phyloP scores from a whole-genome alignment of 371 early-diverging fungal species.

The Dentiscutata heterogama region DNA sequence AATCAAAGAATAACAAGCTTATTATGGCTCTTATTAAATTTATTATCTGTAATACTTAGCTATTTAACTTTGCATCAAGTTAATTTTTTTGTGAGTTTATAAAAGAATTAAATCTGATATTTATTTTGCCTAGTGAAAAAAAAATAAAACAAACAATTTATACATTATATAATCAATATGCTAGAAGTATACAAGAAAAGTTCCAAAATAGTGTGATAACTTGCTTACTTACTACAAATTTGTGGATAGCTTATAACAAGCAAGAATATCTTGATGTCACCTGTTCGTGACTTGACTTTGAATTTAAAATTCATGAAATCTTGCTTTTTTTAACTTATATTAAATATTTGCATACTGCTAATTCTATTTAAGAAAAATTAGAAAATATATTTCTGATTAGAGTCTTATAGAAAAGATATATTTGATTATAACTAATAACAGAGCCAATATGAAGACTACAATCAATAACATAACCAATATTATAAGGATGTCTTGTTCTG shows the following conservation, averaged over 20 bases:
- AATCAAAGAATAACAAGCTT: no score
- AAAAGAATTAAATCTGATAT: background rate
- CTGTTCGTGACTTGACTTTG: background rate
- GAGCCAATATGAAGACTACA: background rate
- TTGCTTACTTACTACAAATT: background rate
- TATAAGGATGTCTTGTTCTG: background rate
- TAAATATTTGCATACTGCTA: background rate
- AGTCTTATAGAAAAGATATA: background rate
- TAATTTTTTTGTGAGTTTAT: background rate
- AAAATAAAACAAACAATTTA: background rate
- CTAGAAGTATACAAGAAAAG: background rate
- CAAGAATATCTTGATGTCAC: background rate
- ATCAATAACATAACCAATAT: background rate
- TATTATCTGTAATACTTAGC: no score
- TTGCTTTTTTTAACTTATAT: background rate
- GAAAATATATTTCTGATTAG: background rate
- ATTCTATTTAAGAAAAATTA: background rate
- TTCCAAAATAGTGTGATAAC: background rate
- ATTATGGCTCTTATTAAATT: no score
- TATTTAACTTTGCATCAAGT: no score
- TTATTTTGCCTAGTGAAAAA: background rate
- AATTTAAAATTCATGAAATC: background rate
- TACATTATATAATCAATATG: background rate
- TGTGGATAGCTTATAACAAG: background rate
- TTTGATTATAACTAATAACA: background rate